Evolutionary conservation across 345 rosid genomes (phyloP), one percentile per base, ranked within the genome.

Genomic region (Linum lewisii): DNA sequence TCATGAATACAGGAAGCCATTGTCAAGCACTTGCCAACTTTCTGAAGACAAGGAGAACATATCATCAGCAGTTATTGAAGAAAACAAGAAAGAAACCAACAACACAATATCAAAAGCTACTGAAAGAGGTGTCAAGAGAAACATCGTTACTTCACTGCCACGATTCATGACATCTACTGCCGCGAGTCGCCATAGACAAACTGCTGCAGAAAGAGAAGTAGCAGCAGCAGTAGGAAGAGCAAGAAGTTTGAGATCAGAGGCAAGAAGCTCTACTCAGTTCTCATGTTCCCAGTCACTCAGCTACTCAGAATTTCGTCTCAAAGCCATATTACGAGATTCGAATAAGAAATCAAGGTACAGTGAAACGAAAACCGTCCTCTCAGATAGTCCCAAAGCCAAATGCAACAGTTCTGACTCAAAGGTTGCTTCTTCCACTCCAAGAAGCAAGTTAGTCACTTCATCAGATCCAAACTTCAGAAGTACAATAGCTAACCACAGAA

Each of bases 81-180:
- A 76, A 55, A 72, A 29, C 37, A 19, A 26, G 5, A 66, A 69
- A 42, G 82, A 81, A 64, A 70, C 58, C 2, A 38, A 57, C 42
- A 45, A 57, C 42, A 51, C 8, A 51, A 74, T 79, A 19, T 77
- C 78, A 5, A 66, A 16, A 63, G 21, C 70, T 59, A 57, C 75
- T 45, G 75, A 71, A n/a, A 76, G 71, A 58, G 53, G 61, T 36
- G 62, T 59, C 0, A 79, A 74, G 69, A 63, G 68, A 66, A 70
- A 19, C 15, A 54, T 21, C 51, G 56, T 56, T 8, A 65, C 74
- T 26, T 66, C 66, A 50, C 54, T 73, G 23, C 96, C 98, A 24
- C 82, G 90, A 50, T 91, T 88, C 77, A 91, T 91, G 98, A 67
- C 79, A 16, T 79, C 98, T 3, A 91, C 96, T 8, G 95, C 52